These are phyloP conservation scores for Ganoderma sinense DNA, from an alignment of 1,284 basidiomycete genomes.

Conservation along the genomic window DNA sequence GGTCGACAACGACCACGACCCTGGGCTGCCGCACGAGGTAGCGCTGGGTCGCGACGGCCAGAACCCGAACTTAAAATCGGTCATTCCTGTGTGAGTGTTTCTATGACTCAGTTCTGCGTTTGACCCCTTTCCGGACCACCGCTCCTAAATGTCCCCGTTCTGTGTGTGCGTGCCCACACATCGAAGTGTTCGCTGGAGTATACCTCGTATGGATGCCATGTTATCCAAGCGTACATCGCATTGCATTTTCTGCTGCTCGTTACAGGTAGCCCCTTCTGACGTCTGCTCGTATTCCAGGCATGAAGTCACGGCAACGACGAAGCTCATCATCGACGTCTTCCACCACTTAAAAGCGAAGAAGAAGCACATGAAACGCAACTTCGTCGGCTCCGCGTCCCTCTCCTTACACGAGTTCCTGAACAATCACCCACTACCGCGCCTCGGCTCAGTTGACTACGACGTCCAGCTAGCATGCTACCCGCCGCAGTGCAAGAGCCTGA, in stretches of 20 bases:
- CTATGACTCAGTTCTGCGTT: neutral
- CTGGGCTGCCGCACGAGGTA: slow-evolving; percentile 50
- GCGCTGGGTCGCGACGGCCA: slow-evolving; percentile 71
- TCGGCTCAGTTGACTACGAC: slow-evolving; percentile 34
- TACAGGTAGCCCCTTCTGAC: too few species aligned
- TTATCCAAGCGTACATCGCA: too few species aligned
- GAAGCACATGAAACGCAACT: slow-evolving; percentile 59
- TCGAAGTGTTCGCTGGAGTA: too few species aligned
- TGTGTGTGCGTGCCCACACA: too few species aligned
- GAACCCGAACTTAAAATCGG: slow-evolving; percentile 66
- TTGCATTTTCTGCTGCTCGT: too few species aligned
- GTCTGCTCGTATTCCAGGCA: slow-evolving; percentile 41
- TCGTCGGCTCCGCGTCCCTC: slow-evolving; percentile 58
- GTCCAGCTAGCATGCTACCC: slow-evolving; percentile 38
- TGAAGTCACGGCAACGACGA: slow-evolving; percentile 46
- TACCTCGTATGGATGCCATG: too few species aligned
- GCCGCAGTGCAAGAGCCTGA: slow-evolving; percentile 39
- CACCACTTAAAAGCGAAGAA: slow-evolving; percentile 59
- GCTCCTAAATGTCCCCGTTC: too few species aligned
- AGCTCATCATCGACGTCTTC: slow-evolving; percentile 61
- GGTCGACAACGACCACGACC: slow-evolving; percentile 51
- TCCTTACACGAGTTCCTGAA: slow-evolving; percentile 59
- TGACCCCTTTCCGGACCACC: neutral
- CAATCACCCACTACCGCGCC: slow-evolving; percentile 43
- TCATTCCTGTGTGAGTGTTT: slow-evolving; percentile 57